A percentile compares a stretch with the other conserved stretches of the same genome.
Evolutionary conservation across 148 eudicot species (phyloP).

Genomic region (Cornus controversa): DNA sequence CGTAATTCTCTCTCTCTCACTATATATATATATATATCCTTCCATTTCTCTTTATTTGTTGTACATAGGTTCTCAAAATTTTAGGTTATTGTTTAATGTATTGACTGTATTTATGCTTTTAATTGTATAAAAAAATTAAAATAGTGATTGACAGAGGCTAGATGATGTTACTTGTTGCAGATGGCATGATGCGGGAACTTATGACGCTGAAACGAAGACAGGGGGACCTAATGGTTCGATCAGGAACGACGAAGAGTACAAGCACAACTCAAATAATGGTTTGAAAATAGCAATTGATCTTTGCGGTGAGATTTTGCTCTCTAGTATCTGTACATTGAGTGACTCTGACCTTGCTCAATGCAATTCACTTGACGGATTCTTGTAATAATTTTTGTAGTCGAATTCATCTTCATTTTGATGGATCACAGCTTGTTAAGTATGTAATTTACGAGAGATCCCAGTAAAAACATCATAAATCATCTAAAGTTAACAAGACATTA

Average conservation of each 20-base stretch:
- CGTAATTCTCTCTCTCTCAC: slow-evolving; percentile 33
- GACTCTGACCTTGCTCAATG: not conserved
- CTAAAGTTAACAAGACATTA: too few species aligned
- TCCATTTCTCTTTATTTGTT: too few species aligned
- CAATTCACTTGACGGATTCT: not conserved
- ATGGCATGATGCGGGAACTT: slow-evolving; percentile 96
- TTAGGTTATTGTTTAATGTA: too few species aligned
- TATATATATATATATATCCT: too few species aligned
- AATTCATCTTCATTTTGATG: not conserved
- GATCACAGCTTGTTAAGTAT: not conserved
- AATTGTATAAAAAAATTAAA: too few species aligned
- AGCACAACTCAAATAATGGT: slow-evolving; percentile 59
- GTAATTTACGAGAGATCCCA: too few species aligned
- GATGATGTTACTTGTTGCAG: slow-evolving; percentile 25
- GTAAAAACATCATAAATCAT: too few species aligned
- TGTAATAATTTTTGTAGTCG: too few species aligned
- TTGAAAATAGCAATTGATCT: slow-evolving; percentile 68
- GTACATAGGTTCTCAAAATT: too few species aligned
- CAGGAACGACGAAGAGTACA: slow-evolving; percentile 58
- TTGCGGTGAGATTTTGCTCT: slow-evolving; percentile 49
- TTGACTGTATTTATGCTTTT: too few species aligned
- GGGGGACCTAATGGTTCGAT: slow-evolving; percentile 97
- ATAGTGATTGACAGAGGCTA: not conserved
- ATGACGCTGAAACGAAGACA: slow-evolving; percentile 71
- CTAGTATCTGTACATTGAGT: not conserved